Evolutionary conservation across 1,284 basidiomycete genomes (phyloP).

Genomic region (Pulveroboletus sp.): DNA sequence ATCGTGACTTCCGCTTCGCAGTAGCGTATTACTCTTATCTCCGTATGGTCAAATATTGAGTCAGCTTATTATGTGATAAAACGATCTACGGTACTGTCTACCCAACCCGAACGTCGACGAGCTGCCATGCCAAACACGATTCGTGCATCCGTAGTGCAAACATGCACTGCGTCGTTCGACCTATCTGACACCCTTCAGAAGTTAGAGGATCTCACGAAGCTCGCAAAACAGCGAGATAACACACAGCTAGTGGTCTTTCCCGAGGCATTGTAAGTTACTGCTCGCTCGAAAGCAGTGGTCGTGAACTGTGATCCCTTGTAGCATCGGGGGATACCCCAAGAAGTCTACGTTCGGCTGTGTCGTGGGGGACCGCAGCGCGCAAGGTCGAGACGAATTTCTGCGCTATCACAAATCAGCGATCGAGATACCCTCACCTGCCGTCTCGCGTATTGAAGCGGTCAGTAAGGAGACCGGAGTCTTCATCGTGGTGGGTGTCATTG

Average conservation of each 20-base stretch:
- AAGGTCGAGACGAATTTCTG: constrained; percentile 63
- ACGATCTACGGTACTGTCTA: not conserved
- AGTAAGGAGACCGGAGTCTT: constrained; percentile 55
- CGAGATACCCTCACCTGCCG: constrained; percentile 54
- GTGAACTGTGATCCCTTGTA: constrained; percentile 25
- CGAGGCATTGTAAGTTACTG: constrained; percentile 62
- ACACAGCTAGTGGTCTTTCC: constrained; percentile 69
- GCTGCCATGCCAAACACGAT: constrained; percentile 28
- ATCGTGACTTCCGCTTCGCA: constrained; percentile 1
- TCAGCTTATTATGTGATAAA: constrained; percentile 4
- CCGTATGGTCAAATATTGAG: constrained; percentile 2
- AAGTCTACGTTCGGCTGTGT: constrained; percentile 59
- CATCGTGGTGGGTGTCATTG: constrained; percentile 70
- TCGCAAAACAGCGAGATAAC: constrained; percentile 53
- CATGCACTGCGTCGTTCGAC: constrained; percentile 54
- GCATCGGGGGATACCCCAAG: constrained; percentile 70
- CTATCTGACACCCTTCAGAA: constrained; percentile 57
- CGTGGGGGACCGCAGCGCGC: constrained; percentile 52
- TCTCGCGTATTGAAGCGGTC: constrained; percentile 52
- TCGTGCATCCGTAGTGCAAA: constrained; percentile 57
- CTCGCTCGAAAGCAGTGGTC: not conserved
- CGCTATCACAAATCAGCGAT: constrained; percentile 59
- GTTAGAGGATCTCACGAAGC: constrained; percentile 50
- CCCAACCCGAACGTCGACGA: not conserved
- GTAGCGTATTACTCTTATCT: constrained; percentile 14